Conservation (phyloP, 805 yeast genomes). For the Saccharomyces jurei region DNA sequence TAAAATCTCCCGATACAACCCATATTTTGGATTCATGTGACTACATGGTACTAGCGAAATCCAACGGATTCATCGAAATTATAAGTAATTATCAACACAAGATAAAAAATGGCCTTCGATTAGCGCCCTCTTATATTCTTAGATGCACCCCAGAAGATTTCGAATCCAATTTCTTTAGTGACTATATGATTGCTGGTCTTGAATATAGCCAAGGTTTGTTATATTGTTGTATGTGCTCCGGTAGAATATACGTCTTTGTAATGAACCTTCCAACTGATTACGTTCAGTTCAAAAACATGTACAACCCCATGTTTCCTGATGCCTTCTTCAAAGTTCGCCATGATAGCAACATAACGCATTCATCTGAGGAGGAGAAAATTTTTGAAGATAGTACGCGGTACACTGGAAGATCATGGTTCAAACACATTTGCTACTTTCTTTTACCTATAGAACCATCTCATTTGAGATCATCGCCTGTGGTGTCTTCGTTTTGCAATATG, state of each 20-base stretch:
- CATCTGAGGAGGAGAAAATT: constrained; percentile 10
- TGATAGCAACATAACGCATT: constrained; percentile 3
- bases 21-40: constrained; percentile 16
- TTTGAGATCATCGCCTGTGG: constrained; percentile 5
- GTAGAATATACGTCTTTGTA: constrained; percentile 19
- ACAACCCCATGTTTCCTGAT: neutral
- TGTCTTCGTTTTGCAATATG: constrained; percentile 4
- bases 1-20: neutral
- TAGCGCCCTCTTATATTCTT: constrained; percentile 16
- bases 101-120: constrained; percentile 2
- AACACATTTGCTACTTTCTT: constrained; percentile 19
- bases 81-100: constrained; percentile 18
- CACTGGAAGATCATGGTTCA: constrained; percentile 12
- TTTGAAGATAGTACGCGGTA: constrained; percentile 7
- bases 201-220: constrained; percentile 21
- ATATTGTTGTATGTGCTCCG: constrained; percentile 21
- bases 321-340: neutral
- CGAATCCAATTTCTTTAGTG: constrained; percentile 4
- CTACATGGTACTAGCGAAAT: constrained; percentile 23
- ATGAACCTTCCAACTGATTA: constrained; percentile 23
- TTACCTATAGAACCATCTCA: constrained; percentile 14
- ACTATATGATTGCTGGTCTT: constrained; percentile 15
- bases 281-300: constrained; percentile 11
- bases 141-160: constrained; percentile 18
- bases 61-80: constrained; percentile 26